Conservation (phyloP, 2,329 filamentous ascomycete species). For the Phialocephala sp. region DNA sequence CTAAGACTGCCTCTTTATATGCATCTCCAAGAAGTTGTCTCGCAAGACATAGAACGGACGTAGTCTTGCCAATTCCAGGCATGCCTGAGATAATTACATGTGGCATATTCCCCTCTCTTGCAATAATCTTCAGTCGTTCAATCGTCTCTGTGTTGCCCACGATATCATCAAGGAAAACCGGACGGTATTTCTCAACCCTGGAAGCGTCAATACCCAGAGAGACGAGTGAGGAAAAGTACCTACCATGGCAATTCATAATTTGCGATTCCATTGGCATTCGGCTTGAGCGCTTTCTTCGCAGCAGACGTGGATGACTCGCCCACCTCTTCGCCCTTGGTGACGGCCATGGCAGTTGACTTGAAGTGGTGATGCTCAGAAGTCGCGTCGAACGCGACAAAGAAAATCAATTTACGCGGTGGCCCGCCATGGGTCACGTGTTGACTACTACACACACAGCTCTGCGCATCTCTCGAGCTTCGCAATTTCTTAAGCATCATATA, state of each 20-base stretch:
- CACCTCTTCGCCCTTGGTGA: slow-evolving; percentile 44
- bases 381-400: slow-evolving; percentile 34
- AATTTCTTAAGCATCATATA: background rate
- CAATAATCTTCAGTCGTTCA: slow-evolving; percentile 96
- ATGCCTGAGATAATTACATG: slow-evolving; percentile 99
- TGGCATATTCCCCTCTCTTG: slow-evolving; percentile 98
- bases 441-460: background rate
- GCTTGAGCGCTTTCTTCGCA: slow-evolving; percentile 59
- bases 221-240: slow-evolving; percentile 7
- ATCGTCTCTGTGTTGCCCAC: slow-evolving; percentile 98
- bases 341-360: slow-evolving; percentile 32
- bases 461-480: background rate
- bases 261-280: slow-evolving; percentile 55
- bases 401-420: slow-evolving; percentile 31
- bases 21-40: slow-evolving; percentile 88
- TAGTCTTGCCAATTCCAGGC: slow-evolving; percentile 99
- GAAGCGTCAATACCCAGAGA: slow-evolving; percentile 24
- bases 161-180: slow-evolving; percentile 92
- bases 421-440: slow-evolving; percentile 7
- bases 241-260: slow-evolving; percentile 84
- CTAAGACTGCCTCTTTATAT: slow-evolving; percentile 96
- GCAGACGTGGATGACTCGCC: slow-evolving; percentile 66
- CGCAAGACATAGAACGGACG: slow-evolving; percentile 90
- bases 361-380: slow-evolving; percentile 19
- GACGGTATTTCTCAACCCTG: slow-evolving; percentile 98